A percentile compares a stretch with the other conserved stretches of the same genome.
Conservation (phyloP, 2,329 filamentous ascomycete genomes). For the Fusarium graminum region DNA sequence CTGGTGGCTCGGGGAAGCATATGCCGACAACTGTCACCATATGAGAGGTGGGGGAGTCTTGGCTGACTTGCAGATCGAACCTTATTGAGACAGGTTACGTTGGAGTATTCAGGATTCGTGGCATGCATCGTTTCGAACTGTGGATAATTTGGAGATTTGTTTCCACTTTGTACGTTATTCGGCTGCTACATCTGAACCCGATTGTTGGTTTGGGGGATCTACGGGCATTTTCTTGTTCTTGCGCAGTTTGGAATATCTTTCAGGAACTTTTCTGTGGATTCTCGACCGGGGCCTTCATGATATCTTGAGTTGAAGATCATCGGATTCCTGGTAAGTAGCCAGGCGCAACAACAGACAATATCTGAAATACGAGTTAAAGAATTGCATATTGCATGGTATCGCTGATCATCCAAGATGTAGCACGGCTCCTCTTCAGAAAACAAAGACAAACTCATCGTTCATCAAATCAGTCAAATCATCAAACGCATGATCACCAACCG, state of each 20-base stretch:
- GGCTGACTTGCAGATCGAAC: conserved; percentile 30
- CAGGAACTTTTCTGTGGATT: neutral
- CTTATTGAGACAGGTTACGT: conserved; percentile 14
- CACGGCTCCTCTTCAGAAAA: conserved; percentile 21
- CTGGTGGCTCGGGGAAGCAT: conserved; percentile 23
- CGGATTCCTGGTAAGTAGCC: too few relatives aligned
- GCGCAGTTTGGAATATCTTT: neutral
- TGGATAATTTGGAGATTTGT: conserved; percentile 9
- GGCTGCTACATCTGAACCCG: conserved; percentile 10
- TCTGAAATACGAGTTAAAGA: too few relatives aligned
- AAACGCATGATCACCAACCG: conserved; percentile 27
- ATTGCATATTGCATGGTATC: too few relatives aligned
- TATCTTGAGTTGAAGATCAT: neutral
- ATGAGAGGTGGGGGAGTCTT: conserved; percentile 26
- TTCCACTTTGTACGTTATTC: conserved; percentile 13
- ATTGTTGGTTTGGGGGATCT: neutral
- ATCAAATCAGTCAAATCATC: conserved; percentile 41
- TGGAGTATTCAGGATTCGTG: conserved; percentile 21
- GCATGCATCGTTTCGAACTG: neutral
- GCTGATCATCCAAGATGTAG: too few relatives aligned
- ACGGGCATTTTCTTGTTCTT: neutral
- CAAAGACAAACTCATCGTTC: conserved; percentile 42
- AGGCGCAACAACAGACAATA: too few relatives aligned
- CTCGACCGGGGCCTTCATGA: neutral
- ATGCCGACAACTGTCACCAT: conserved; percentile 29